Conservation (phyloP, 78 protist species). For the Monosiga brevicollis region DNA sequence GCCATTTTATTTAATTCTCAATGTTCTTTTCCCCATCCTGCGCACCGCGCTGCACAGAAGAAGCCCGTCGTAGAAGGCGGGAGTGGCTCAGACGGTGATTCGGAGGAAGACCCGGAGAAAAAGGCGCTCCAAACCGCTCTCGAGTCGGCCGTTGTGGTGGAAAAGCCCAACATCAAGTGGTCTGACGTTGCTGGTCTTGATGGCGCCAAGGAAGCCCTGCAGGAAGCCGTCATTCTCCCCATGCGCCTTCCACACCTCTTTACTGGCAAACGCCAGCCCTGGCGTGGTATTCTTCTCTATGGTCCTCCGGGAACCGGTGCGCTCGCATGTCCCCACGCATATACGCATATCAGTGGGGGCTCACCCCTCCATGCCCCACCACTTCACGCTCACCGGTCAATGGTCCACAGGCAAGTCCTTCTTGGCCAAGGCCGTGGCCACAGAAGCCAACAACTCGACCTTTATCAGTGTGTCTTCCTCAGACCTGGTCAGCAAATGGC, state of each 20-base stretch:
- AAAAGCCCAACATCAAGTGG: slow-evolving; percentile 96
- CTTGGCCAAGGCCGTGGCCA: slow-evolving; percentile 98
- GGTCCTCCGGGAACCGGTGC: slow-evolving; percentile 46
- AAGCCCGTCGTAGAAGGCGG: too few species aligned
- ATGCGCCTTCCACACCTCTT: slow-evolving; percentile 92
- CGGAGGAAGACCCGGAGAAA: slow-evolving; percentile 35
- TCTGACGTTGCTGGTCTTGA: slow-evolving; percentile 93
- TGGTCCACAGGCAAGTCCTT: slow-evolving; percentile 95
- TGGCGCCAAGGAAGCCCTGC: slow-evolving; percentile 88
- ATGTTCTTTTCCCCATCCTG: too few species aligned
- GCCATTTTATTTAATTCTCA: too few species aligned
- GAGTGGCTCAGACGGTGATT: too few species aligned
- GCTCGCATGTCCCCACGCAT: neutral
- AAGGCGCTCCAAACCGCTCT: slow-evolving; percentile 6
- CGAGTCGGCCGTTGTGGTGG: slow-evolving; percentile 58
- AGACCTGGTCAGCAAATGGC: slow-evolving; percentile 90
- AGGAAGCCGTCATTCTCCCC: slow-evolving; percentile 95
- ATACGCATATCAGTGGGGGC: neutral
- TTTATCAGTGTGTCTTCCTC: slow-evolving; percentile 90
- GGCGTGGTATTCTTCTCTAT: slow-evolving; percentile 95
- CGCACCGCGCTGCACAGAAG: too few species aligned
- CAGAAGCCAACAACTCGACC: slow-evolving; percentile 85
- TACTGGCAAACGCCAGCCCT: slow-evolving; percentile 90
- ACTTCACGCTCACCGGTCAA: too few species aligned
- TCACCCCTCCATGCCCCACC: too few species aligned